A percentile compares a stretch with the other conserved stretches of the same genome.
phyloP scores from a whole-genome alignment of 2,329 filamentous ascomycete species.

The Pestalotiopsis fici region DNA sequence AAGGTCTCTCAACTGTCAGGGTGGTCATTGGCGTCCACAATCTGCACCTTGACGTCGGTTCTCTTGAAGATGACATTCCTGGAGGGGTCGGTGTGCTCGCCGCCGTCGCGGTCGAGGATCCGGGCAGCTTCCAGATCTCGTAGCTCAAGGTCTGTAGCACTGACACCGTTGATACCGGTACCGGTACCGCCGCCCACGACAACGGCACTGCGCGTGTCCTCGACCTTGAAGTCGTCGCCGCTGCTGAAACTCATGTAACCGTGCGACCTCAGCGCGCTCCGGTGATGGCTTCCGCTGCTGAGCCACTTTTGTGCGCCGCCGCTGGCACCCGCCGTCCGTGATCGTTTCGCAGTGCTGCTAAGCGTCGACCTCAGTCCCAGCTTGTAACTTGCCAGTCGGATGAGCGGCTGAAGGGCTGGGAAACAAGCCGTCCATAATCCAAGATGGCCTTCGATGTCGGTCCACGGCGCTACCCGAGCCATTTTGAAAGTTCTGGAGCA shows the following conservation, averaged over 20 bases:
- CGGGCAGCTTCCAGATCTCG: not conserved
- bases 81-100: not conserved
- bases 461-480: conserved; percentile 6
- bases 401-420: conserved; percentile 2
- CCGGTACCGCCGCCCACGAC: not conserved
- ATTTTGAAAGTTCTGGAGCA: not conserved
- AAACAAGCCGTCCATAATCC: conserved; percentile 7
- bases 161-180: not conserved
- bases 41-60: conserved; percentile 7
- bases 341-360: conserved; percentile 3
- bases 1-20: not conserved
- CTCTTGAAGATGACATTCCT: conserved; percentile 7
- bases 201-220: not conserved
- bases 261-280: not conserved
- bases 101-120: not conserved
- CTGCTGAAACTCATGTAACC: conserved; percentile 7
- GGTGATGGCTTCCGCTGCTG: not conserved
- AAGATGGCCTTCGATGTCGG: conserved; percentile 8
- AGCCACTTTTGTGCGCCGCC: not conserved
- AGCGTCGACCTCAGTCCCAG: conserved; percentile 5
- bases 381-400: conserved; percentile 8
- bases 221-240: not conserved
- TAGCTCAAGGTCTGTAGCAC: conserved; percentile 4
- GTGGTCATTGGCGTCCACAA: conserved; percentile 1
- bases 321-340: not conserved